Percentiles rank a stretch among this genome's conserved stretches.
Evolutionary conservation across 805 yeast genomes (phyloP).

Genomic region (Candida pseudoglaebosa): DNA sequence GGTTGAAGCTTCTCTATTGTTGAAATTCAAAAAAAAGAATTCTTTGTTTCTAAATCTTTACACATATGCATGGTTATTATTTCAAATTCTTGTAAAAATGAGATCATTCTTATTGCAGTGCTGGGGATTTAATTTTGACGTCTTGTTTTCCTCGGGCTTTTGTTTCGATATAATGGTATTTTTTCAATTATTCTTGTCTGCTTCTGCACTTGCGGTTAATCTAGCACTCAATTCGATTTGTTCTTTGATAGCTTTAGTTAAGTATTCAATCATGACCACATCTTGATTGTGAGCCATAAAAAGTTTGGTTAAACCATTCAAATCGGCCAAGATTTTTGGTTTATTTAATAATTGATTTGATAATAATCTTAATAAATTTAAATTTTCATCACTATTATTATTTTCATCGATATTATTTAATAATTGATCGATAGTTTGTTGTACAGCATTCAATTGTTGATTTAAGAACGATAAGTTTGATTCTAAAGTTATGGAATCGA

Average conservation of each 20-base stretch:
- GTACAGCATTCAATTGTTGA: slow-evolving; percentile 43
- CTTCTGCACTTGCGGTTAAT: slow-evolving; percentile 48
- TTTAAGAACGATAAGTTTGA: slow-evolving; percentile 43
- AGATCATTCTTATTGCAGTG: background rate
- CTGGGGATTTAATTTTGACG: no score
- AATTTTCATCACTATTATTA: slow-evolving; percentile 40
- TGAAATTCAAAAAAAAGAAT: no score
- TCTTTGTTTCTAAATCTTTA: no score
- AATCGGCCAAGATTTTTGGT: slow-evolving; percentile 46
- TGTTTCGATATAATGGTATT: no score
- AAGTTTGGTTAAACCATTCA: slow-evolving; percentile 52
- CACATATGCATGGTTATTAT: no score
- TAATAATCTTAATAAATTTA: slow-evolving; percentile 63
- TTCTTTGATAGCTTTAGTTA: slow-evolving; percentile 79
- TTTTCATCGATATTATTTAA: slow-evolving; percentile 44
- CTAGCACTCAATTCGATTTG: slow-evolving; percentile 78
- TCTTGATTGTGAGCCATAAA: slow-evolving; percentile 76
- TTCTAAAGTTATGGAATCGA: slow-evolving; percentile 26
- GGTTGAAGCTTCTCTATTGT: no score
- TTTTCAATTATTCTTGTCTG: slow-evolving; percentile 14
- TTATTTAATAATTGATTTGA: slow-evolving; percentile 52
- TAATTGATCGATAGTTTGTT: slow-evolving; percentile 46
- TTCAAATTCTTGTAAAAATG: no score
- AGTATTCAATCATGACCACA: slow-evolving; percentile 73
- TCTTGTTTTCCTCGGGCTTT: no score